Conservation (phyloP, 2,329 filamentous ascomycete genomes). For the Bipolaris cookei region DNA sequence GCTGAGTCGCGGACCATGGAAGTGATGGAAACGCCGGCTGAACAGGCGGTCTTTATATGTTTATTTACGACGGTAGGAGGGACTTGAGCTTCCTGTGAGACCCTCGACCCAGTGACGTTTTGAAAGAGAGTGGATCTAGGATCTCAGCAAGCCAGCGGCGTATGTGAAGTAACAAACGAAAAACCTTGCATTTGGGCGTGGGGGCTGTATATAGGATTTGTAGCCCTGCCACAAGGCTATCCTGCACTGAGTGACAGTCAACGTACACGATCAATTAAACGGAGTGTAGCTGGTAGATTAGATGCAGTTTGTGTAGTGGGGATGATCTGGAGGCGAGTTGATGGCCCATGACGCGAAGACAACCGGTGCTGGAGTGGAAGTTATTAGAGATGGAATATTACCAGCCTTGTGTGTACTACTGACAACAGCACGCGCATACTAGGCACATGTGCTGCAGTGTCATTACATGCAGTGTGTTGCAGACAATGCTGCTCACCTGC, state of each 20-base stretch:
- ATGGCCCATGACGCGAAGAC: neutral
- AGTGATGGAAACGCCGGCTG: neutral
- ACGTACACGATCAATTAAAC: neutral
- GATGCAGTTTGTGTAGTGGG: neutral
- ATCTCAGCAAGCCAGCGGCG: too few species aligned
- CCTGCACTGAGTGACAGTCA: neutral
- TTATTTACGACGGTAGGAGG: neutral
- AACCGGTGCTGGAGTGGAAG: neutral
- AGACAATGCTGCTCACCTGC: neutral
- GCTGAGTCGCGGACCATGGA: neutral
- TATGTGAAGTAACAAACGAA: too few species aligned
- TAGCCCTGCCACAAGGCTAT: neutral
- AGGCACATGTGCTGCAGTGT: neutral
- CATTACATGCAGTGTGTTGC: neutral
- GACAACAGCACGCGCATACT: neutral
- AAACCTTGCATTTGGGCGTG: neutral
- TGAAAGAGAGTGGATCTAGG: too few species aligned
- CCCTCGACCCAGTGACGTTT: too few species aligned
- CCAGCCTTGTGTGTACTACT: neutral
- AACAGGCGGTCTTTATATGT: conserved; percentile 1
- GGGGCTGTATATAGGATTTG: neutral
- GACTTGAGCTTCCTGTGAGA: too few species aligned
- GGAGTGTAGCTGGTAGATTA: neutral
- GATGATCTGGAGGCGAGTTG: neutral
- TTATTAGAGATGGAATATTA: neutral